Conservation (phyloP, 306 rosid genomes). For the Lotus japonicus region DNA sequence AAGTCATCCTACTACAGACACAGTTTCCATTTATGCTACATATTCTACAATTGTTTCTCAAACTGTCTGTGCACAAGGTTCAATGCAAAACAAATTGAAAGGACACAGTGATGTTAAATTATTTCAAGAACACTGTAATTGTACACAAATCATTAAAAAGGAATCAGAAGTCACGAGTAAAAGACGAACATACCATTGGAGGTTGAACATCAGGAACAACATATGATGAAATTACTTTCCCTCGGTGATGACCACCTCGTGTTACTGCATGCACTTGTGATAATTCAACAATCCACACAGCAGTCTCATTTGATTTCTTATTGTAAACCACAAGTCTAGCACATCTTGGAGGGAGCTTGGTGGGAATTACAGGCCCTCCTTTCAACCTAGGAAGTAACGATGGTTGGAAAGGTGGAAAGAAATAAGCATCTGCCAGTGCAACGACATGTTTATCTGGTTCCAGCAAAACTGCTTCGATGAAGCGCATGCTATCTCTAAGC, state of each 20-base stretch:
- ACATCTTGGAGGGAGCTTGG: constrained; percentile 82
- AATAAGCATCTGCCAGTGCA: constrained; percentile 89
- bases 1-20: neutral
- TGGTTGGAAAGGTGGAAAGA: constrained; percentile 92
- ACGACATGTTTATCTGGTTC: constrained; percentile 89
- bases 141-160: neutral
- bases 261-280: constrained; percentile 93
- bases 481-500: constrained; percentile 93
- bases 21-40: neutral
- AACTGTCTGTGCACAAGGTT: neutral
- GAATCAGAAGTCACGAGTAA: neutral
- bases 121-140: neutral
- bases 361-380: constrained; percentile 77
- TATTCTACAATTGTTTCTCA: neutral
- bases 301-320: constrained; percentile 70
- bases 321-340: constrained; percentile 83
- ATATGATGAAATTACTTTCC: constrained; percentile 73
- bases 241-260: constrained; percentile 90
- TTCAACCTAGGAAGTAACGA: constrained; percentile 76
- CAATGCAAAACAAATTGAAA: neutral
- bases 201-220: constrained; percentile 87
- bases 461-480: constrained; percentile 67
- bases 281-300: constrained; percentile 68
- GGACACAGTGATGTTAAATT: neutral
- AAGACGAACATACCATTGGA: constrained; percentile 57